A percentile compares a stretch with the other conserved stretches of the same genome.
Conservation (phyloP, 306 rosid species). For the Gastrolobium bilobum region DNA sequence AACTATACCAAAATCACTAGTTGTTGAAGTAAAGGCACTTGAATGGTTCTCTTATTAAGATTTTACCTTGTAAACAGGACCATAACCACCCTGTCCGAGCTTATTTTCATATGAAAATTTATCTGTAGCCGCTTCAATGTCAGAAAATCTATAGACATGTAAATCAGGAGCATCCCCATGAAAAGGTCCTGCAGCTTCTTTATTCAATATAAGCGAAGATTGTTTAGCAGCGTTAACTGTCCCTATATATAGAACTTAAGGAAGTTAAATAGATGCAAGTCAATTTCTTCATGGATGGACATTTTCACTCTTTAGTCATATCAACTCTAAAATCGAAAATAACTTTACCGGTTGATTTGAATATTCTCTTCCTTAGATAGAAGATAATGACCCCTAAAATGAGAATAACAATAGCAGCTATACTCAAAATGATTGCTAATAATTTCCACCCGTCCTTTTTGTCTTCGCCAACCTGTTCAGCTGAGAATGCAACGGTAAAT, state of each 20-base stretch:
- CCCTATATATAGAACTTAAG: neutral
- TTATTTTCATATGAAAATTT: conserved; percentile 46
- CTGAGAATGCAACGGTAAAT: neutral
- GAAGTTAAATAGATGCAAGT: neutral
- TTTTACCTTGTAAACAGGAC: conserved; percentile 61
- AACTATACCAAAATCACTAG: too few relatives aligned
- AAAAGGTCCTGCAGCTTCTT: conserved; percentile 45
- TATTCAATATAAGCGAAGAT: neutral
- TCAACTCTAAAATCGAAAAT: neutral
- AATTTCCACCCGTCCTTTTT: neutral
- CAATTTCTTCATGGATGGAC: neutral
- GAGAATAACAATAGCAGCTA: neutral
- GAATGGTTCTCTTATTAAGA: neutral
- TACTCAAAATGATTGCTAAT: neutral
- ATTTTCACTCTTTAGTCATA: neutral
- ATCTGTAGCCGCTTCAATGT: conserved; percentile 45
- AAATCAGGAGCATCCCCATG: conserved; percentile 31
- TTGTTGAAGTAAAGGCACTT: neutral
- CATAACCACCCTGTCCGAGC: conserved; percentile 57
- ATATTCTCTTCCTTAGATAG: neutral
- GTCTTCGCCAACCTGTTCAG: neutral
- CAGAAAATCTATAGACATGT: conserved; percentile 34
- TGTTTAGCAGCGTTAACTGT: neutral
- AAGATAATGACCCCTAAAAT: neutral
- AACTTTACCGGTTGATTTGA: conserved; percentile 30